Percentiles rank a stretch among this genome's conserved stretches.
Evolutionary conservation across 305 asterid species (phyloP).

Genomic region (Fraxinus latifolia): DNA sequence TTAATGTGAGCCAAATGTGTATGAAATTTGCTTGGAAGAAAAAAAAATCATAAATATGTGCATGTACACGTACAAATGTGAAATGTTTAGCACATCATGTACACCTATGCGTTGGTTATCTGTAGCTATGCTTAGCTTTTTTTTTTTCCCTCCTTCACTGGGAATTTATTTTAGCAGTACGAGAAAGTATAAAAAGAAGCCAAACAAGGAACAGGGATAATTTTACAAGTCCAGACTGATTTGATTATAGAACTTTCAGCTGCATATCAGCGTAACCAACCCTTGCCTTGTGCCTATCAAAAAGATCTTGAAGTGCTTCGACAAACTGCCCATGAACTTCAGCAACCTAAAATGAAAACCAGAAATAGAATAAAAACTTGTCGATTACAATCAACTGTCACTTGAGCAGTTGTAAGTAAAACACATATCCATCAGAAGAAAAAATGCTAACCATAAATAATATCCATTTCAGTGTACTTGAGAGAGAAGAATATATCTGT

Average conservation of each 20-base stretch:
- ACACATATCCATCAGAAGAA: neutral
- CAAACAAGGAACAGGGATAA: neutral
- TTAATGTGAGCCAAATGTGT: neutral
- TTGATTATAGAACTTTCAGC: slow-evolving; percentile 48
- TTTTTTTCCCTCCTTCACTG: neutral
- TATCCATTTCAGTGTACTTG: neutral
- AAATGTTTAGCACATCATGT: neutral
- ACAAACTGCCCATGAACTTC: slow-evolving; percentile 63
- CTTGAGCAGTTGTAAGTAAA: neutral
- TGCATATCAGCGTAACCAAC: slow-evolving; percentile 47
- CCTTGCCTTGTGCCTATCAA: slow-evolving; percentile 61
- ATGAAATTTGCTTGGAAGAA: neutral
- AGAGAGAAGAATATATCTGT: neutral
- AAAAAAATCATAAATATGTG: neutral
- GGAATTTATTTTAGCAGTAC: neutral
- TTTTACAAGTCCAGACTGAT: neutral
- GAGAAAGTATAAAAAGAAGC: neutral
- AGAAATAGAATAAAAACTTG: neutral
- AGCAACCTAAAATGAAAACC: slow-evolving; percentile 35
- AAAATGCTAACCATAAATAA: neutral
- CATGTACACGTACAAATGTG: neutral
- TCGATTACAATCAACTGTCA: neutral
- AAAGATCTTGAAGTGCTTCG: slow-evolving; percentile 57
- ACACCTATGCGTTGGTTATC: neutral
- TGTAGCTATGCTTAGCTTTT: neutral